These are phyloP conservation scores for Nemania bipapillata DNA, from an alignment of 2,329 filamentous ascomycete species.

Conservation along the genomic window DNA sequence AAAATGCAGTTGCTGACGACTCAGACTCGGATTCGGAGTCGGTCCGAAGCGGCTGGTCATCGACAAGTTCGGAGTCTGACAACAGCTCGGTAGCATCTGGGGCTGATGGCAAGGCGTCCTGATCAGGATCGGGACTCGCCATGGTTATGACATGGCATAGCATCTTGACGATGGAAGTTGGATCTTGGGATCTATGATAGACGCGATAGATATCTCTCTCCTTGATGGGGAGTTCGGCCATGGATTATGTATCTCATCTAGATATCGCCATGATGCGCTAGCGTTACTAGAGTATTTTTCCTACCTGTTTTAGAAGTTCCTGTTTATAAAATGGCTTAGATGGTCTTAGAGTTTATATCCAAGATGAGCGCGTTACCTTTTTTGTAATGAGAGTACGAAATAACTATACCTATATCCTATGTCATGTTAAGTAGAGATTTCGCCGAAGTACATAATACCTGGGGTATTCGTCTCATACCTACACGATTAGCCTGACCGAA, in stretches of 20 bases:
- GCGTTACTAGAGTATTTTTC: not conserved
- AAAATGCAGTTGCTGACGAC: conserved; percentile 26
- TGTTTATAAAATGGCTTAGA: not conserved
- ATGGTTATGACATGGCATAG: not conserved
- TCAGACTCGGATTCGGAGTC: conserved; percentile 38
- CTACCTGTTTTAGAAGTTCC: not conserved
- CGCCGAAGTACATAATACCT: too few species aligned
- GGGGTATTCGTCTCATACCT: too few species aligned
- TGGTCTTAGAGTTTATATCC: not conserved
- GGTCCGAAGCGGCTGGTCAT: conserved; percentile 26
- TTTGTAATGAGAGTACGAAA: not conserved
- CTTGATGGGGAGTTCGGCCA: not conserved
- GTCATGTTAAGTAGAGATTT: too few species aligned
- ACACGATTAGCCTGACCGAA: too few species aligned
- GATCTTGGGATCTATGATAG: too few species aligned
- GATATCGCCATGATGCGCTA: not conserved
- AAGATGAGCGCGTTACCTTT: not conserved
- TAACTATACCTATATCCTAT: too few species aligned
- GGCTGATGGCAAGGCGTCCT: not conserved
- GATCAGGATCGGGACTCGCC: not conserved
- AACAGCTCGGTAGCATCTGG: conserved; percentile 2
- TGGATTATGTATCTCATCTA: not conserved
- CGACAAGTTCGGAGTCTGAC: conserved; percentile 20
- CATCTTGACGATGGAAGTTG: not conserved
- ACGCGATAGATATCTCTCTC: not conserved